Conservation (phyloP, 768 basidiomycete genomes). For the Butyriboletus loyo region DNA sequence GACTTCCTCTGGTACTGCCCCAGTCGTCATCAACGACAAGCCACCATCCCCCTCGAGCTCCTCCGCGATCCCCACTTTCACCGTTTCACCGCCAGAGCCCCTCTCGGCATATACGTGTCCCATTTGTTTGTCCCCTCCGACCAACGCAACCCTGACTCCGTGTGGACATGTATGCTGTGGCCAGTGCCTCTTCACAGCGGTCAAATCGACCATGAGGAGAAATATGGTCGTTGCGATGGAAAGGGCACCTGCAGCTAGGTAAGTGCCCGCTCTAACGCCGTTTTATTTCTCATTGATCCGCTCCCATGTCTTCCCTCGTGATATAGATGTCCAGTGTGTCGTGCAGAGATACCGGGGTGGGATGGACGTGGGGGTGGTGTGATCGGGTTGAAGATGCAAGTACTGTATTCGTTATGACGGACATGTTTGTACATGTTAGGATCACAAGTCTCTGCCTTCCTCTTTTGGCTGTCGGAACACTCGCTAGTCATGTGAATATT, state of each 20-base stretch:
- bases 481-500: conserved; percentile 12
- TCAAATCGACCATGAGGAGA: conserved; percentile 59
- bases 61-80: background rate
- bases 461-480: background rate
- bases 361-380: conserved; percentile 70
- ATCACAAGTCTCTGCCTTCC: conserved; percentile 9
- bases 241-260: conserved; percentile 39
- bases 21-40: background rate
- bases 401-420: conserved; percentile 25
- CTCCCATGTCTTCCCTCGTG: no score
- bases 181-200: conserved; percentile 68
- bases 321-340: conserved; percentile 65
- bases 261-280: conserved; percentile 3
- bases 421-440: conserved; percentile 21
- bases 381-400: conserved; percentile 50
- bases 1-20: background rate
- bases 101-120: conserved; percentile 73
- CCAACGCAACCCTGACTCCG: conserved; percentile 72
- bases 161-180: conserved; percentile 83
- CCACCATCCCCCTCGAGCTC: background rate
- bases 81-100: conserved; percentile 19
- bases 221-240: conserved; percentile 34
- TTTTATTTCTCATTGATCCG: background rate
- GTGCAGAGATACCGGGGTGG: conserved; percentile 64
- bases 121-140: conserved; percentile 74